phyloP scores from a whole-genome alignment of 257 asterid genomes.

The Salvia miltiorrhiza region DNA sequence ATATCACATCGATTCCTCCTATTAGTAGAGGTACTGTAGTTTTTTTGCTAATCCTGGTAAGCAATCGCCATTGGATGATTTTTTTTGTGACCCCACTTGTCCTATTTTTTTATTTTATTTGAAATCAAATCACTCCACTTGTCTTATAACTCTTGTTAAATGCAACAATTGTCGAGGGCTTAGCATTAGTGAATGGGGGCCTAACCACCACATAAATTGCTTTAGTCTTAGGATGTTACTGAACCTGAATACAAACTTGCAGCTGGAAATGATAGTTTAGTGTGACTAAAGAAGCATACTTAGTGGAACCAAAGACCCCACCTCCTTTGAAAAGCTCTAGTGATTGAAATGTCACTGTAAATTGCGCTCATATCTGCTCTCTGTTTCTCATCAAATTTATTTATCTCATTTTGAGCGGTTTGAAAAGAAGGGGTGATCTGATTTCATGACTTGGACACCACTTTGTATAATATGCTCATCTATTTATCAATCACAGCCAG shows the following conservation, averaged over 20 bases:
- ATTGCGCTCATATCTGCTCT: slow-evolving; percentile 10
- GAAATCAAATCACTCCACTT: too few species aligned
- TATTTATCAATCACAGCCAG: slow-evolving; percentile 3
- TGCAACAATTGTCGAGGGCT: not conserved
- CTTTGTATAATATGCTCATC: slow-evolving; percentile 11
- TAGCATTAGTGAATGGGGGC: slow-evolving; percentile 9
- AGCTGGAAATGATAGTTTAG: slow-evolving; percentile 17
- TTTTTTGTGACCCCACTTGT: not conserved
- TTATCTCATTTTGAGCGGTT: slow-evolving; percentile 12
- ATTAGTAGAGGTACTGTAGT: not conserved
- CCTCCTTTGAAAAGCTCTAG: not conserved
- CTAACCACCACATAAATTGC: slow-evolving; percentile 21
- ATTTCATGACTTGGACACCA: slow-evolving; percentile 28
- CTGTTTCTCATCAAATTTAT: not conserved
- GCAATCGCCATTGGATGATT: not conserved
- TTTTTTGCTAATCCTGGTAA: not conserved
- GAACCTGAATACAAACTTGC: slow-evolving; percentile 1
- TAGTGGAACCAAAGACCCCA: slow-evolving; percentile 6
- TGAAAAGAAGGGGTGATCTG: slow-evolving; percentile 17
- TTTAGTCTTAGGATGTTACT: slow-evolving; percentile 8
- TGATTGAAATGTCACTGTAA: not conserved
- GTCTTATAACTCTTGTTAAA: not conserved
- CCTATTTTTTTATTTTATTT: too few species aligned
- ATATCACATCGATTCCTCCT: not conserved
- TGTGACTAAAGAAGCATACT: slow-evolving; percentile 10